Conservation (phyloP, 371 early-diverging fungal species). For the Syncephalastrum racemosum region DNA sequence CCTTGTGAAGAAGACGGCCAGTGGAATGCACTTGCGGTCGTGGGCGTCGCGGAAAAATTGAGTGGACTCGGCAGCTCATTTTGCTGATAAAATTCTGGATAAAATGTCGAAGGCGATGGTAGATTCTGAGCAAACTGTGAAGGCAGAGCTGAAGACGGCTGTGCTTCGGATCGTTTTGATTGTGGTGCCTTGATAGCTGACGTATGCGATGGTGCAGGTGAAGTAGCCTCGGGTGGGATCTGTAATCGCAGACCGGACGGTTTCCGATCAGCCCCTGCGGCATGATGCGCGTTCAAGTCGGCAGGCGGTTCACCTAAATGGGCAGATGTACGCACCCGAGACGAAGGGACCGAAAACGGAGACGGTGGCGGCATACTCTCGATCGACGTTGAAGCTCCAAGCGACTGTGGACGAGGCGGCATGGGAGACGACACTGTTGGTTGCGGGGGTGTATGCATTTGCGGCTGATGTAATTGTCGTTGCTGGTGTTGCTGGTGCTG, state of each 20-base stretch:
- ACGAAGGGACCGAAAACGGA: constrained; percentile 3
- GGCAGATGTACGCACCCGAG: constrained; percentile 8
- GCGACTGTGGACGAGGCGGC: not conserved
- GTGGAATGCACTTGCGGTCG: constrained; percentile 53
- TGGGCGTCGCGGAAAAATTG: constrained; percentile 62
- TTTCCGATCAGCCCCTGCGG: constrained; percentile 21
- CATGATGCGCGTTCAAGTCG: too few species aligned
- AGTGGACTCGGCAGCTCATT: constrained; percentile 64
- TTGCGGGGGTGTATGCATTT: not conserved
- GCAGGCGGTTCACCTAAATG: not conserved
- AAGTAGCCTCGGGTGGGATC: constrained; percentile 27
- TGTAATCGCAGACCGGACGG: constrained; percentile 47
- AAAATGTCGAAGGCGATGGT: constrained; percentile 76
- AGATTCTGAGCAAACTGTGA: constrained; percentile 75
- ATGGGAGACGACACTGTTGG: not conserved
- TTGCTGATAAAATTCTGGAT: constrained; percentile 72
- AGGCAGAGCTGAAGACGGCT: constrained; percentile 46
- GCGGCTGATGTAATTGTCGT: not conserved
- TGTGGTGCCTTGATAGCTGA: constrained; percentile 3
- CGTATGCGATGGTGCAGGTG: too few species aligned
- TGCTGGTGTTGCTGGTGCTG: not conserved
- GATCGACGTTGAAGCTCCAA: not conserved
- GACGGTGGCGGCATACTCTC: not conserved
- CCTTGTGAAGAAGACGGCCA: constrained; percentile 48
- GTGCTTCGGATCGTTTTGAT: constrained; percentile 6